Conservation (phyloP, 805 yeast genomes). For the Kazachstania bromeliacearum region DNA sequence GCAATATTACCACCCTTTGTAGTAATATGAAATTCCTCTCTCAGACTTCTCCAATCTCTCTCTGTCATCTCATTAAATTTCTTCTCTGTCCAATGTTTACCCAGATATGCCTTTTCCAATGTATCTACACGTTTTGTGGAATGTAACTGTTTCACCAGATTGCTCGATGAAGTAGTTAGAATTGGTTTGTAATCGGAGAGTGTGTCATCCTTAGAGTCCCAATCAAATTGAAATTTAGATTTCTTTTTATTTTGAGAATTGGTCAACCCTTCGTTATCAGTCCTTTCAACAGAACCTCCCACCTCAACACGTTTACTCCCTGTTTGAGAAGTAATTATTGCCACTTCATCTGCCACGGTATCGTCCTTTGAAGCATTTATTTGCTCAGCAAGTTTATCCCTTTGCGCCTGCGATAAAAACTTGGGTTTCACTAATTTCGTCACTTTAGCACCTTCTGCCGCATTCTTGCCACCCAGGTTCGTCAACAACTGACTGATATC, state of each 20-base stretch:
- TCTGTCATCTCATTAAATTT: conserved; percentile 52
- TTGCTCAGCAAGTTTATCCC: conserved; percentile 28
- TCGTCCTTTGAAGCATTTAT: neutral
- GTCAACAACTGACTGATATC: conserved; percentile 32
- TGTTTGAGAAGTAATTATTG: too few relatives aligned
- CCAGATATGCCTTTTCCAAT: conserved; percentile 16
- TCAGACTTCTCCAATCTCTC: conserved; percentile 85
- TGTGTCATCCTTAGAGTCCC: conserved; percentile 67
- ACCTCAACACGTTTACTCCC: too few relatives aligned
- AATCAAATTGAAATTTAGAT: conserved; percentile 50
- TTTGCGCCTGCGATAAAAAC: conserved; percentile 40
- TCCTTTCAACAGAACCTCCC: too few relatives aligned
- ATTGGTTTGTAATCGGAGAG: conserved; percentile 35
- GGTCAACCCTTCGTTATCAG: too few relatives aligned
- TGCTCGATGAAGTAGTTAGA: conserved; percentile 13
- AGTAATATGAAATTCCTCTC: conserved; percentile 64
- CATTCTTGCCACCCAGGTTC: conserved; percentile 9
- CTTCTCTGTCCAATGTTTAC: conserved; percentile 59
- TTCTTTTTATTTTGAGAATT: conserved; percentile 4
- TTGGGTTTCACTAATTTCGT: conserved; percentile 24
- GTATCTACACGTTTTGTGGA: conserved; percentile 4
- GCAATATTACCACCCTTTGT: conserved; percentile 33
- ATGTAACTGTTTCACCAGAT: neutral
- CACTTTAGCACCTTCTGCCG: conserved; percentile 4
- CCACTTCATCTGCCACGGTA: too few relatives aligned